Evolutionary conservation across 176 grass and related monocot genomes (phyloP), one percentile per base, ranked within the genome.

Genomic region (Miscanthus lutarioriparius): DNA sequence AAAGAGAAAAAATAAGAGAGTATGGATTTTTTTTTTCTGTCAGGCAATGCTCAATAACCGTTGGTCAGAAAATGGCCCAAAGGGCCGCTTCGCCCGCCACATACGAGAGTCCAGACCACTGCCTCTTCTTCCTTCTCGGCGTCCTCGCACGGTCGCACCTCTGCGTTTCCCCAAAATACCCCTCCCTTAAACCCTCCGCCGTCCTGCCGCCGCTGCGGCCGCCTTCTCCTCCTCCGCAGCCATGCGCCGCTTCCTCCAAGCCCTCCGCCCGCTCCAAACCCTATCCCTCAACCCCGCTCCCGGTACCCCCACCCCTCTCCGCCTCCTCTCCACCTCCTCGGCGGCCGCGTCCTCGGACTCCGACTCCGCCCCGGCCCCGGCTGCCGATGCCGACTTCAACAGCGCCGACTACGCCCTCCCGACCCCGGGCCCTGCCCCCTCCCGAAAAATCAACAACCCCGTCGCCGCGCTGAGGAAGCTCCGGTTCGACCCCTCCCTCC

Each of bases 401-500:
- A 90, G 88, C 73, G 43, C 78, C 10, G 78, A 90, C 2, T 90
- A 86, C 78, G 27, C 36, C 26, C 88, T 89, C 14, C 88, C 83
- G 3, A 84, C 78, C 4, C 61, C 87, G 1, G 77, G 32, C 10
- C 74, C 86, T 5, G 41, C 66, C 17, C 80, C 80, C 33, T 19
- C 43, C 67, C 49, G 71, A 16, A 74, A 74, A 28, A 32, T 51
- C 72, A 47, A 48, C 6, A 65, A 77, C 88, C 64, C 83, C 20
- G 64, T 70, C 65, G 63, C 90, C 30, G 77, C 82, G 49, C 43
- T 76, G 10, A 59, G 78, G 27, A 88, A 80, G 67, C 67, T 88
- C 80, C 85, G 67, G 5, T 93, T 92, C 89, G 87, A 98, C 58
- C 81, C 85, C 67, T 82, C 89, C 64, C 87, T 95, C 80, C 92